These are phyloP conservation scores for Crithidia mellificae DNA, from an alignment of 208 protist genomes.

Conservation along the genomic window DNA sequence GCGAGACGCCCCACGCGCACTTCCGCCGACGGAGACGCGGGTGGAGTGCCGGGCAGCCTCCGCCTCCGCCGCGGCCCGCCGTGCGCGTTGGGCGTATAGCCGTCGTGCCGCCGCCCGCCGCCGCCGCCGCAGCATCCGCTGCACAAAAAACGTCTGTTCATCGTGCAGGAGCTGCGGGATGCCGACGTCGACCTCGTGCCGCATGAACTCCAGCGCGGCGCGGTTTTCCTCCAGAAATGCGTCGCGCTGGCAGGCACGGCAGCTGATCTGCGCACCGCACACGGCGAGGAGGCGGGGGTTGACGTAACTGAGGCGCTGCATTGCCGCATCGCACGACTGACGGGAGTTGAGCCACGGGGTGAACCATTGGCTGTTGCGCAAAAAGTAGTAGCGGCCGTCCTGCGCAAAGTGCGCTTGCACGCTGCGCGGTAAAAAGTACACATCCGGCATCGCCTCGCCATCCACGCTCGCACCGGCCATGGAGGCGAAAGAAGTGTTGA, in stretches of 20 bases:
- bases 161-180: conserved; percentile 33
- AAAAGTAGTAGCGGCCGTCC: conserved; percentile 52
- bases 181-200: conserved; percentile 36
- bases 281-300: conserved; percentile 36
- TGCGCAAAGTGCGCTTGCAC: conserved; percentile 47
- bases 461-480: conserved; percentile 17
- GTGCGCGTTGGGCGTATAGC: conserved; percentile 6
- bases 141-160: conserved; percentile 26
- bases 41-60: neutral
- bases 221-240: conserved; percentile 44
- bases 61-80: neutral
- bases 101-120: conserved; percentile 17
- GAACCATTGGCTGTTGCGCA: conserved; percentile 48
- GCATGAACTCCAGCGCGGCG: conserved; percentile 44
- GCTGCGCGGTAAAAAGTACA: conserved; percentile 35
- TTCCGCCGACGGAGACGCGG: neutral
- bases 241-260: conserved; percentile 38
- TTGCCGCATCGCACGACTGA: conserved; percentile 16
- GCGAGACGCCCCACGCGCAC: no score
- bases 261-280: conserved; percentile 37
- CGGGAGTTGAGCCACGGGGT: conserved; percentile 44
- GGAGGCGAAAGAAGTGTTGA: conserved; percentile 10
- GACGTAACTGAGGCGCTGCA: conserved; percentile 39
- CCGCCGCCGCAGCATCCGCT: conserved; percentile 19
- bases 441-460: conserved; percentile 19